phyloP scores from a whole-genome alignment of 2,329 filamentous ascomycete genomes.

The Epichloe aotearoae region DNA sequence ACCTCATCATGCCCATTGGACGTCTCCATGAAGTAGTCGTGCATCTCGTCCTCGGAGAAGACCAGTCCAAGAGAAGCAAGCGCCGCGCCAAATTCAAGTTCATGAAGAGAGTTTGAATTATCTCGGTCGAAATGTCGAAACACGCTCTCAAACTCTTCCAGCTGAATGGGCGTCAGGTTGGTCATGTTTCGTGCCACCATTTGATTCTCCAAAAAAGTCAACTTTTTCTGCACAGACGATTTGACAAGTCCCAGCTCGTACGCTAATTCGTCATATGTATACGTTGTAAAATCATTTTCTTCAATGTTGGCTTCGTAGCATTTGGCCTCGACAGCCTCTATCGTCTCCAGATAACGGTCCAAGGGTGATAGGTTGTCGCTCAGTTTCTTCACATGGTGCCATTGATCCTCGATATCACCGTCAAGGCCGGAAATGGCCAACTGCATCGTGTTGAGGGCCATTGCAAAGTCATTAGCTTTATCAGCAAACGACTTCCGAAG shows the following conservation, averaged over 20 bases:
- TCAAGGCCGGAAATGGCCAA: constrained; percentile 93
- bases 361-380: constrained; percentile 77
- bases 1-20: constrained; percentile 67
- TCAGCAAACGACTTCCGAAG: constrained; percentile 88
- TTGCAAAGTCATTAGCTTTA: constrained; percentile 95
- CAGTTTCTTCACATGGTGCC: constrained; percentile 73
- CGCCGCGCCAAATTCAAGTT: constrained; percentile 91
- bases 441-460: constrained; percentile 89
- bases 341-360: constrained; percentile 82
- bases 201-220: constrained; percentile 89
- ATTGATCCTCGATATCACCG: constrained; percentile 90
- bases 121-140: constrained; percentile 97
- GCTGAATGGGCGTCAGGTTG: constrained; percentile 91
- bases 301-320: constrained; percentile 96
- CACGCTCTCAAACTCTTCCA: constrained; percentile 96
- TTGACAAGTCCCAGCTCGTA: constrained; percentile 91
- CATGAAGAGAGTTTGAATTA: constrained; percentile 74
- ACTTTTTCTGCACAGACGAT: constrained; percentile 86
- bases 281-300: constrained; percentile 99
- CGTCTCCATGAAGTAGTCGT: constrained; percentile 84
- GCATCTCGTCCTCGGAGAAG: constrained; percentile 97
- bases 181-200: constrained; percentile 98
- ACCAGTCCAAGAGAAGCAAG: constrained; percentile 90
- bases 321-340: constrained; percentile 72
- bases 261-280: constrained; percentile 89